Conservation (phyloP, 257 asterid species). For the Jasminum sambac region DNA sequence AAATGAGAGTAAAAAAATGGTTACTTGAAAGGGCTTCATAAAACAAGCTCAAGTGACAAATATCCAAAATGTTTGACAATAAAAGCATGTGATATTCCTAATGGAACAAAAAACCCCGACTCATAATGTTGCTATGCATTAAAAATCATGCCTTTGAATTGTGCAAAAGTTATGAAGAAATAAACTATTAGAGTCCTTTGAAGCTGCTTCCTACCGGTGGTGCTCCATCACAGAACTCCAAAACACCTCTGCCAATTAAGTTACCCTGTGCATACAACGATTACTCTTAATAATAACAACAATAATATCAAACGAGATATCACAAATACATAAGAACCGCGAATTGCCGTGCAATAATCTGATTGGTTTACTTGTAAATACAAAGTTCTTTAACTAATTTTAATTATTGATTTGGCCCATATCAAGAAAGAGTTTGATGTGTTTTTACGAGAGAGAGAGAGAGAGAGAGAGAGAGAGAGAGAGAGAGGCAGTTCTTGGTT, state of each 20-base stretch:
- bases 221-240: conserved; percentile 85
- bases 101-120: not conserved
- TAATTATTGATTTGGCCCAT: not conserved
- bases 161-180: not conserved
- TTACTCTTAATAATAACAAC: not conserved
- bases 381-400: not conserved
- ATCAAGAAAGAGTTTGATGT: not conserved
- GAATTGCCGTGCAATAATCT: not conserved
- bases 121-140: conserved; percentile 1
- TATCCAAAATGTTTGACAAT: not conserved
- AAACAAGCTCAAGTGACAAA: not conserved
- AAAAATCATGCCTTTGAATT: not conserved
- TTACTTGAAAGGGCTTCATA: not conserved
- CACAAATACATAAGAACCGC: not conserved
- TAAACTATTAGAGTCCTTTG: conserved; percentile 9
- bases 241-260: conserved; percentile 87
- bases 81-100: not conserved
- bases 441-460: not conserved
- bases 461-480: not conserved
- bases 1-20: too few relatives aligned
- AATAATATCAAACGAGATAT: conserved; percentile 6
- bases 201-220: conserved; percentile 68
- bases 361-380: not conserved
- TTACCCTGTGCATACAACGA: conserved; percentile 64
- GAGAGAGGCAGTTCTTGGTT: not conserved